These are phyloP conservation scores for Vickermania spadyakhi DNA, from an alignment of 208 protist species.

Conservation along the genomic window DNA sequence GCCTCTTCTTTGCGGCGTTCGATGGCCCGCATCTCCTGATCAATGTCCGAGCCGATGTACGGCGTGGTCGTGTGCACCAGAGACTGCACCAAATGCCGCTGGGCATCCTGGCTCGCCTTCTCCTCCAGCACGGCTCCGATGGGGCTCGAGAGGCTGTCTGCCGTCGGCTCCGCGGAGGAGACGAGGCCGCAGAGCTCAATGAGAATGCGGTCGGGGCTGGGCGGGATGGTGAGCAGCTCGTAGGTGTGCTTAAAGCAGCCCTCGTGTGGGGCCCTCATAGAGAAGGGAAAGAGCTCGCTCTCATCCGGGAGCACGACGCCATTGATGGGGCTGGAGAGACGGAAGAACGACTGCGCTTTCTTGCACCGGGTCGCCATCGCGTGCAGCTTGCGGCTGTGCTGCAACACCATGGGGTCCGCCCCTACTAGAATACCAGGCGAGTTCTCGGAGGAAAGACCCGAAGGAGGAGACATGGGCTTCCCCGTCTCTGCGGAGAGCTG, in stretches of 20 bases:
- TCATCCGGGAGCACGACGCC: conserved; percentile 67
- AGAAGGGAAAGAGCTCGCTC: conserved; percentile 45
- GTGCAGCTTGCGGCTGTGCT: conserved; percentile 17
- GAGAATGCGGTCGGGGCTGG: conserved; percentile 36
- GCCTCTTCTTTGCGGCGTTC: conserved; percentile 1
- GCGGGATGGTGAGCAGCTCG: conserved; percentile 76
- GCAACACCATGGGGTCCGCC: not conserved
- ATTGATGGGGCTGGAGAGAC: conserved; percentile 48
- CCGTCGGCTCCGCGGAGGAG: conserved; percentile 6
- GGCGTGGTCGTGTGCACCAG: conserved; percentile 11
- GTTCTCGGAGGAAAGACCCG: not conserved
- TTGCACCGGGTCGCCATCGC: conserved; percentile 23
- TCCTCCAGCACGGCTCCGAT: conserved; percentile 22
- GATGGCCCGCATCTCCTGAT: conserved; percentile 11
- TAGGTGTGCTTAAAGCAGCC: conserved; percentile 50
- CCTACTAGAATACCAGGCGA: not conserved
- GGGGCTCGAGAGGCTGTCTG: conserved; percentile 10
- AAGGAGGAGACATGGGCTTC: not conserved
- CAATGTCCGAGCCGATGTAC: conserved; percentile 37
- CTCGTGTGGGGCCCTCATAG: conserved; percentile 34
- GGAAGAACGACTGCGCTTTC: conserved; percentile 32
- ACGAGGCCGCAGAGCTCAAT: conserved; percentile 53
- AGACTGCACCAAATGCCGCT: conserved; percentile 33
- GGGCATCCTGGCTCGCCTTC: conserved; percentile 25
- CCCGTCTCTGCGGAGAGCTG: not conserved